These are phyloP conservation scores for Linderniella brevidens DNA, from an alignment of 257 asterid genomes.

Conservation along the genomic window DNA sequence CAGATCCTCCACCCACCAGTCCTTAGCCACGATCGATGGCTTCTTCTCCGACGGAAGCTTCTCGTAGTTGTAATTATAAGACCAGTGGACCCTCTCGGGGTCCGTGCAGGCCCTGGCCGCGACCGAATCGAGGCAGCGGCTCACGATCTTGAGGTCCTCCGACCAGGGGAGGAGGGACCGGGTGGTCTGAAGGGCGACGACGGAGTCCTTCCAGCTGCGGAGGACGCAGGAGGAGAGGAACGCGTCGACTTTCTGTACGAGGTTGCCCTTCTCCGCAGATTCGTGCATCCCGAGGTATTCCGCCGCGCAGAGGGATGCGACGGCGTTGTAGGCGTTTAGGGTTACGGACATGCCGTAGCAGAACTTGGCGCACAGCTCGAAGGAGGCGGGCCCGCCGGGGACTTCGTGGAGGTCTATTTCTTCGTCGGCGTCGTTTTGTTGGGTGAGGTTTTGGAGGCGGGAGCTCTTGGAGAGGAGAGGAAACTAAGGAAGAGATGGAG, in stretches of 20 bases:
- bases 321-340: slow-evolving; percentile 75
- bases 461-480: slow-evolving; percentile 88
- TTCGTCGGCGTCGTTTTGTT: slow-evolving; percentile 27
- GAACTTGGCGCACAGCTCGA: slow-evolving; percentile 83
- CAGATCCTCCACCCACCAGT: slow-evolving; percentile 92
- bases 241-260: slow-evolving; percentile 56
- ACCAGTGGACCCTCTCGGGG: slow-evolving; percentile 67
- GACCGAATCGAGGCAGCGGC: slow-evolving; percentile 61
- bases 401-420: slow-evolving; percentile 46
- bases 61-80: slow-evolving; percentile 59
- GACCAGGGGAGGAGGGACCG: slow-evolving; percentile 74
- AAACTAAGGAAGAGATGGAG: slow-evolving; percentile 27
- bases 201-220: slow-evolving; percentile 86
- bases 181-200: slow-evolving; percentile 65
- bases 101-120: slow-evolving; percentile 79
- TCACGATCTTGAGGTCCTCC: slow-evolving; percentile 55
- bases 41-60: slow-evolving; percentile 27
- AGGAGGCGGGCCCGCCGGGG: slow-evolving; percentile 87
- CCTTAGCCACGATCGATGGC: slow-evolving; percentile 39
- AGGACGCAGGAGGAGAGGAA: slow-evolving; percentile 69
- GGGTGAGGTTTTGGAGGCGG: slow-evolving; percentile 32
- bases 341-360: slow-evolving; percentile 82
- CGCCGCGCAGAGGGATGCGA: slow-evolving; percentile 74
- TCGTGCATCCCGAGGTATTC: slow-evolving; percentile 90
- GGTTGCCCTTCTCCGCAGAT: slow-evolving; percentile 66